phyloP scores from a whole-genome alignment of 495 filamentous ascomycete genomes.

The Aspergillus coremiiformis region DNA sequence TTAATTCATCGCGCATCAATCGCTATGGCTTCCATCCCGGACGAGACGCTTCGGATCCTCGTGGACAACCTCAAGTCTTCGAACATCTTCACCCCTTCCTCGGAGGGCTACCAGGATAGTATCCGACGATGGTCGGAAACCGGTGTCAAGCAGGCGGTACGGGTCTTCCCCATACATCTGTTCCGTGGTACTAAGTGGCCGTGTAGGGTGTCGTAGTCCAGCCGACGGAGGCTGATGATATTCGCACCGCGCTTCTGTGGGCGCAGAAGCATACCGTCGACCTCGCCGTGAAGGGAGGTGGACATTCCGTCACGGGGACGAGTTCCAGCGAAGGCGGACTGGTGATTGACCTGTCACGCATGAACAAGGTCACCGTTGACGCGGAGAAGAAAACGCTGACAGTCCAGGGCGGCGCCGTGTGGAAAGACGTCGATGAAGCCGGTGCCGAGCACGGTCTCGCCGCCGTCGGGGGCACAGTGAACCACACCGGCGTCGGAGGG shows the following conservation, averaged over 20 bases:
- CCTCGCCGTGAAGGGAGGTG: constrained; percentile 47
- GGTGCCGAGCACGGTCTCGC: constrained; percentile 44
- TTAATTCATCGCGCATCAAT: background rate
- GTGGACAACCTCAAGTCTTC: constrained; percentile 16
- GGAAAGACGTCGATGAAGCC: constrained; percentile 49
- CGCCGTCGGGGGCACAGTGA: constrained; percentile 53
- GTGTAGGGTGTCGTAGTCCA: constrained; percentile 37
- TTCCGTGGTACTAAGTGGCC: background rate
- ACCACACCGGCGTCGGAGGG: constrained; percentile 53
- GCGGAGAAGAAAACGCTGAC: constrained; percentile 34
- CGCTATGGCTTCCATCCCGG: constrained; percentile 3
- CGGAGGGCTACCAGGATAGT: constrained; percentile 23
- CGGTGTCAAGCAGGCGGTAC: constrained; percentile 30
- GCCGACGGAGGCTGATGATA: constrained; percentile 27
- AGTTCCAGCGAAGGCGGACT: constrained; percentile 43
- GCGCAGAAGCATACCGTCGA: constrained; percentile 36
- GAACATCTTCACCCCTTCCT: constrained; percentile 22
- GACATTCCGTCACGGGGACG: constrained; percentile 45
- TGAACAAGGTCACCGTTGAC: constrained; percentile 45
- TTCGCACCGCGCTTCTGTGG: constrained; percentile 37
- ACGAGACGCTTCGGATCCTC: constrained; percentile 17
- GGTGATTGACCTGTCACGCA: constrained; percentile 47
- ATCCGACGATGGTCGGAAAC: constrained; percentile 33
- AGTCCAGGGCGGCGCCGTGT: constrained; percentile 47
- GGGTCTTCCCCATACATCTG: background rate